Conservation (phyloP, 2,329 filamentous ascomycete species). For the Sphaerulina populicola region DNA sequence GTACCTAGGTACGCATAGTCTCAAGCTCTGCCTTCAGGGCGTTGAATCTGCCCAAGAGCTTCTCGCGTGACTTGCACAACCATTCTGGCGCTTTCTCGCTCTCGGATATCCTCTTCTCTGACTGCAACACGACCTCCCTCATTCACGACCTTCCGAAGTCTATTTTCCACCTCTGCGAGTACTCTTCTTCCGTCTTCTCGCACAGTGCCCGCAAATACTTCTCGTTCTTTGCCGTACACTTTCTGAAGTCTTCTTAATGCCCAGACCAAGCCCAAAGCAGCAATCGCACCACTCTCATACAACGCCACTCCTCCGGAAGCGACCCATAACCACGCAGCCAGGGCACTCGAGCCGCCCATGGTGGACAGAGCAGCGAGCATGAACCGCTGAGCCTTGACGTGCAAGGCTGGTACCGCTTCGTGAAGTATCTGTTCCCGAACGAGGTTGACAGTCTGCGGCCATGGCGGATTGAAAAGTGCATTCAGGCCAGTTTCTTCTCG, state of each 20-base stretch:
- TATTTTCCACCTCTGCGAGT: conserved; percentile 46
- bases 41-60: neutral
- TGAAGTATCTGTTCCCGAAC: conserved; percentile 49
- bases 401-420: conserved; percentile 38
- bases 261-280: conserved; percentile 51
- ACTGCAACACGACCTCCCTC: conserved; percentile 37
- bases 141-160: conserved; percentile 41
- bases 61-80: conserved; percentile 34
- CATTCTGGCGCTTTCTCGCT: conserved; percentile 38
- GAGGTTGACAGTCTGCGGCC: conserved; percentile 66
- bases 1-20: too few relatives aligned
- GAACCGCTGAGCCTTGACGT: conserved; percentile 39
- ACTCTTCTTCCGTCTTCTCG: conserved; percentile 51
- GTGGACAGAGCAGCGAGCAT: conserved; percentile 69
- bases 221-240: conserved; percentile 49
- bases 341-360: conserved; percentile 49
- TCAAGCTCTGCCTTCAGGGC: too few relatives aligned
- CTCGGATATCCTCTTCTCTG: conserved; percentile 31
- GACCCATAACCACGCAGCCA: conserved; percentile 49
- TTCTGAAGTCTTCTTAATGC: conserved; percentile 51
- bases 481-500: conserved; percentile 27
- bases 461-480: conserved; percentile 41
- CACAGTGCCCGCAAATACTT: conserved; percentile 45
- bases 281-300: conserved; percentile 53
- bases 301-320: conserved; percentile 45